Evolutionary conservation across 345 rosid genomes (phyloP).

Genomic region (Populus alba): DNA sequence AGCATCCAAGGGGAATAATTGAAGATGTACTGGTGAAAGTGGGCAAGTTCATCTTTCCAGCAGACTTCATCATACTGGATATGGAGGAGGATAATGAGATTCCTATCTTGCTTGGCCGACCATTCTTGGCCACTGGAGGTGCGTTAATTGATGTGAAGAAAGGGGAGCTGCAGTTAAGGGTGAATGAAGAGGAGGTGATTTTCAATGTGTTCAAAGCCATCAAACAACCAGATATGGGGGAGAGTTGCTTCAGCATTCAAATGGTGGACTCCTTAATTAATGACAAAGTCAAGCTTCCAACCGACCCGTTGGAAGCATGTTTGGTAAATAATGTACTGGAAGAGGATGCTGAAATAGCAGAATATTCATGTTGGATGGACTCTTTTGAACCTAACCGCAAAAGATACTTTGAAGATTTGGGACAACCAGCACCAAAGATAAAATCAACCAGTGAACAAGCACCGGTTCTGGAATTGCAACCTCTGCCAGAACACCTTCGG

Average conservation of each 20-base stretch:
- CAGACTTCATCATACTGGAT: background rate
- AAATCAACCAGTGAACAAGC: background rate
- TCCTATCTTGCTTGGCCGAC: background rate
- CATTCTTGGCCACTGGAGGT: background rate
- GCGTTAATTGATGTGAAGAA: background rate
- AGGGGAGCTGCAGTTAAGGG: background rate
- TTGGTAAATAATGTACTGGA: too few species aligned
- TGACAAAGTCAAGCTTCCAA: background rate
- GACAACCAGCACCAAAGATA: background rate
- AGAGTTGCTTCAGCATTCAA: too few species aligned
- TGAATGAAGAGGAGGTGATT: background rate
- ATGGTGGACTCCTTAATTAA: background rate
- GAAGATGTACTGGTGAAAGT: background rate
- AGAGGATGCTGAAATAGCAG: background rate
- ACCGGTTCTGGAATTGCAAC: background rate
- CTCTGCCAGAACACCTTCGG: background rate
- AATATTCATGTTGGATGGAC: background rate
- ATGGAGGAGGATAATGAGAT: background rate
- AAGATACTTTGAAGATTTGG: background rate
- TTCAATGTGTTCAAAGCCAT: background rate
- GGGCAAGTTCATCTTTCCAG: background rate
- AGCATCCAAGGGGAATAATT: background rate
- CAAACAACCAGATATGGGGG: too few species aligned
- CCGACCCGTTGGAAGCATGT: background rate
- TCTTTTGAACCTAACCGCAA: too few species aligned